phyloP scores from a whole-genome alignment of 306 rosid species.

The Nissolia schottii region DNA sequence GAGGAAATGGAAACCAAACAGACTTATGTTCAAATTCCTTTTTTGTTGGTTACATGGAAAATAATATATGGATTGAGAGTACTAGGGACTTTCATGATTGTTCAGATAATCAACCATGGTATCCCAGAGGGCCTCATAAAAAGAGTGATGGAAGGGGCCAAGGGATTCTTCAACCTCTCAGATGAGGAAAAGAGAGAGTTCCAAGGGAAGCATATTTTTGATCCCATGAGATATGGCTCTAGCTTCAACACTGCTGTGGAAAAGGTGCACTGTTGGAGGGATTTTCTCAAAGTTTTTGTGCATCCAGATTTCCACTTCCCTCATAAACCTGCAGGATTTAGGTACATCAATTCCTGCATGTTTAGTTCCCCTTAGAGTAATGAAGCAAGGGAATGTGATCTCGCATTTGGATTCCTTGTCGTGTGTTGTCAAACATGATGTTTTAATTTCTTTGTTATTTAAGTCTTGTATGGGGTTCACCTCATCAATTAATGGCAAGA shows the following conservation, averaged over 20 bases:
- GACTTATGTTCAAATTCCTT: too few species aligned
- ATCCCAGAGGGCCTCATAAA: slow-evolving; percentile 7
- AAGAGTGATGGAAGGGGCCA: neutral
- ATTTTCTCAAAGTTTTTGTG: slow-evolving; percentile 36
- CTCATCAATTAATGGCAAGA: too few species aligned
- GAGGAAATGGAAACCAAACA: too few species aligned
- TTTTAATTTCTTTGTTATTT: too few species aligned
- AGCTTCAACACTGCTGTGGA: neutral
- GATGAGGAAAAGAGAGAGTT: slow-evolving; percentile 17
- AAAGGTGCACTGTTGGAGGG: slow-evolving; percentile 21
- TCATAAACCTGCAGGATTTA: slow-evolving; percentile 30
- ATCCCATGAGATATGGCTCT: slow-evolving; percentile 24
- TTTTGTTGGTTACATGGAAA: neutral
- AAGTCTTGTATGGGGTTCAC: too few species aligned
- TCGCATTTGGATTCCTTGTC: too few species aligned
- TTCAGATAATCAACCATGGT: slow-evolving; percentile 18
- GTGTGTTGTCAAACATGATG: too few species aligned
- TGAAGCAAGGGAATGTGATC: neutral
- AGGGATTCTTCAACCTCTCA: neutral
- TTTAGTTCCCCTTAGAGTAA: neutral
- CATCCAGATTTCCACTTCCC: slow-evolving; percentile 39
- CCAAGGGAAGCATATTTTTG: slow-evolving; percentile 5
- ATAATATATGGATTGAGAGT: neutral
- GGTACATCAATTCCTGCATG: neutral
- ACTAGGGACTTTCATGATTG: neutral